phyloP scores from a whole-genome alignment of 345 rosid species.

The Ceriops zippeliana region DNA sequence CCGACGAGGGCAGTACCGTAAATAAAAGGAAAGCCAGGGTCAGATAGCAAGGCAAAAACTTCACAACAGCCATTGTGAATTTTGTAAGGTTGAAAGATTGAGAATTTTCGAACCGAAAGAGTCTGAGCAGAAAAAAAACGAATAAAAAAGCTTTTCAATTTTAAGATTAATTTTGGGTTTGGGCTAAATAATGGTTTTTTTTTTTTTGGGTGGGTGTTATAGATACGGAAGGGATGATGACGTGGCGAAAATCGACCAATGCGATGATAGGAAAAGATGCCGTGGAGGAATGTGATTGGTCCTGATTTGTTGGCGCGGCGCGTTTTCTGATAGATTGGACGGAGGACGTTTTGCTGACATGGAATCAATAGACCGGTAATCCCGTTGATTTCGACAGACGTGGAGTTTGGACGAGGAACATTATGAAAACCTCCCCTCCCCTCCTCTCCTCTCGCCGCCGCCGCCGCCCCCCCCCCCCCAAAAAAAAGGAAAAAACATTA shows the following conservation, averaged over 20 bases:
- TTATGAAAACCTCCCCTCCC: too few species aligned
- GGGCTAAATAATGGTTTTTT: too few species aligned
- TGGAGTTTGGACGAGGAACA: too few species aligned
- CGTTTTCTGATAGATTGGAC: background rate
- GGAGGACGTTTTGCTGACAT: background rate
- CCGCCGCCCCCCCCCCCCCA: too few species aligned
- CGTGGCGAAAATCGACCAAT: slow-evolving; percentile 50
- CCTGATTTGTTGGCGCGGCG: background rate
- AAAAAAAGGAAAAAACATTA: too few species aligned
- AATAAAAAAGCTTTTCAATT: too few species aligned
- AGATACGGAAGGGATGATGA: slow-evolving; percentile 25
- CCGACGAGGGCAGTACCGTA: slow-evolving; percentile 30
- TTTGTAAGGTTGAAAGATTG: too few species aligned
- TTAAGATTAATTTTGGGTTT: too few species aligned
- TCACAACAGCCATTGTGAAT: background rate
- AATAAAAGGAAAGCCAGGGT: slow-evolving; percentile 36
- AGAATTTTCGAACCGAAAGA: too few species aligned
- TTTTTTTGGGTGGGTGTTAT: background rate
- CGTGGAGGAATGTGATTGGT: slow-evolving; percentile 22
- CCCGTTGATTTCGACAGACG: background rate
- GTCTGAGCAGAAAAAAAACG: too few species aligned
- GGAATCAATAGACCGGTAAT: background rate
- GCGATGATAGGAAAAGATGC: slow-evolving; percentile 37
- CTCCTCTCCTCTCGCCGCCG: too few species aligned
- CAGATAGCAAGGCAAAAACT: background rate